A percentile compares a stretch with the other conserved stretches of the same genome.
phyloP scores from a whole-genome alignment of 2,329 filamentous ascomycete species.

The Stemphylium vesicarium region DNA sequence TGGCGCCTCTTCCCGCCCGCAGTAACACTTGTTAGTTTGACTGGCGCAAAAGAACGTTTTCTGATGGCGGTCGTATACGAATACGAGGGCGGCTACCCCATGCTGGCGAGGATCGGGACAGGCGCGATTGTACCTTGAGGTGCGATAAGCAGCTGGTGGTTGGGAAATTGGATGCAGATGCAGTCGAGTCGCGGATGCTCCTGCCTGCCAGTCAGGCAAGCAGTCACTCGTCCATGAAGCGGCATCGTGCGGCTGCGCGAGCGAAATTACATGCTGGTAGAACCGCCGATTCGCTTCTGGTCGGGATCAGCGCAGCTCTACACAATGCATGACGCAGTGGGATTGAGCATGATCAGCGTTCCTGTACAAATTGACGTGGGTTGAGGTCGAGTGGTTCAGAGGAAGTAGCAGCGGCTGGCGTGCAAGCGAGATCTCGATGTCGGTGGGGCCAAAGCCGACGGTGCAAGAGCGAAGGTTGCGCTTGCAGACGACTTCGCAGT shows the following conservation, averaged over 20 bases:
- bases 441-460: too few species aligned
- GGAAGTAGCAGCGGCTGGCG: background rate
- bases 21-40: background rate
- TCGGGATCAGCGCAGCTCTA: too few species aligned
- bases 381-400: background rate
- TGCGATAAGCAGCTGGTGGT: background rate
- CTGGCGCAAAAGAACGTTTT: background rate
- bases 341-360: too few species aligned
- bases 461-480: too few species aligned
- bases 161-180: too few species aligned
- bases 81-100: conserved; percentile 4
- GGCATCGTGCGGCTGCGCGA: background rate
- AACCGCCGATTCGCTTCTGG: background rate
- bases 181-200: too few species aligned
- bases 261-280: background rate
- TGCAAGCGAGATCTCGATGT: conserved; percentile 9
- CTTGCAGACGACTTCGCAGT: background rate
- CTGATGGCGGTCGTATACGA: conserved; percentile 1
- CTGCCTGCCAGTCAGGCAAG: too few species aligned
- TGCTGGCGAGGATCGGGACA: background rate
- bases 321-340: too few species aligned
- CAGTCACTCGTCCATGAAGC: background rate
- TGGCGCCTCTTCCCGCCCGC: background rate
- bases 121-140: too few species aligned
- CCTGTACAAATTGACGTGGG: too few species aligned